A percentile compares a stretch with the other conserved stretches of the same genome.
These are phyloP conservation scores for Mortierella sp. DNA, from an alignment of 371 early-diverging fungal genomes.

Conservation along the genomic window DNA sequence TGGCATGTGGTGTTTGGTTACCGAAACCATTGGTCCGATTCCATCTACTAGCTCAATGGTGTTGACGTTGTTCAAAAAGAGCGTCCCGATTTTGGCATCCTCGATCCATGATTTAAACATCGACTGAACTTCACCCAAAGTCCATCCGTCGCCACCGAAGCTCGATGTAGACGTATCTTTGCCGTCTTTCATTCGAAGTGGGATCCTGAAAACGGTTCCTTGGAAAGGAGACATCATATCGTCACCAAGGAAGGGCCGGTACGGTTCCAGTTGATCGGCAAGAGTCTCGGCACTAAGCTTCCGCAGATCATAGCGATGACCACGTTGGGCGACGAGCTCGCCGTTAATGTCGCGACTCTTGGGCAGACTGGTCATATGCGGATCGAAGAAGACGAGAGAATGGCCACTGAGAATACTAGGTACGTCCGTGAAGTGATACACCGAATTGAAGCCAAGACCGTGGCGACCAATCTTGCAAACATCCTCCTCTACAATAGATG, in stretches of 20 bases:
- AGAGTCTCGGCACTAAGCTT: conserved; percentile 3
- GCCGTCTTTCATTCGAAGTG: conserved; percentile 18
- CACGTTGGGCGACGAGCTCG: conserved; percentile 8
- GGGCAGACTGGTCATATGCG: conserved; percentile 25
- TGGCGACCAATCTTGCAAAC: conserved; percentile 47
- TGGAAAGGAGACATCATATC: conserved; percentile 31
- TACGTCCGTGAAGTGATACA: conserved; percentile 55
- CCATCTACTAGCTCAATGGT: conserved; percentile 18
- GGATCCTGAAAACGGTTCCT: conserved; percentile 55
- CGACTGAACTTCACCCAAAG: neutral
- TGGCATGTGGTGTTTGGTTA: too few relatives aligned
- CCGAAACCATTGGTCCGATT: too few relatives aligned
- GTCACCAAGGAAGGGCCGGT: conserved; percentile 24
- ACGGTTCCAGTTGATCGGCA: conserved; percentile 36
- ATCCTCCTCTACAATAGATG: conserved; percentile 14
- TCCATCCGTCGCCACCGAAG: conserved; percentile 13
- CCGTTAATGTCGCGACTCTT: neutral
- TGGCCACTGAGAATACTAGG: conserved; percentile 52
- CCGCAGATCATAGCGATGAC: conserved; percentile 19
- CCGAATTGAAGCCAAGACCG: conserved; percentile 55
- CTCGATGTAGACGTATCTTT: too few relatives aligned
- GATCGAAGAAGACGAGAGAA: conserved; percentile 50
- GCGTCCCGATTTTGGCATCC: conserved; percentile 20
- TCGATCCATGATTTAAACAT: conserved; percentile 19
- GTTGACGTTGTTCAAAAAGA: conserved; percentile 39